These are phyloP conservation scores for Tetrahymena malaccensis DNA, from an alignment of 73 alveolate genomes.

Conservation along the genomic window DNA sequence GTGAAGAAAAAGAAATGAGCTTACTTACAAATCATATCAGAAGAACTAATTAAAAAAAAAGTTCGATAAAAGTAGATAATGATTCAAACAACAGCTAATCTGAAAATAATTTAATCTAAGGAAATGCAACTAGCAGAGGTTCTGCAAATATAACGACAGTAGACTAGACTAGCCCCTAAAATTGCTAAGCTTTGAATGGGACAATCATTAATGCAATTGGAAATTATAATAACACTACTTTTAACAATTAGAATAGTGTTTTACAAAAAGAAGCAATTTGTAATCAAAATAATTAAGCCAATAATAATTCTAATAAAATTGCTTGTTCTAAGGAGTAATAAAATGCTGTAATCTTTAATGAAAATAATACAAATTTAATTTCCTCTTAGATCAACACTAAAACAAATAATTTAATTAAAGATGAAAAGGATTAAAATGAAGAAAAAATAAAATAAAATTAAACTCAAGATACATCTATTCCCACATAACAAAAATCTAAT, in stretches of 20 bases:
- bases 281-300: no score
- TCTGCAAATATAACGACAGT: not conserved
- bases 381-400: not conserved
- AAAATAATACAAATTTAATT: not conserved
- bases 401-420: not conserved
- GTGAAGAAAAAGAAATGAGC: not conserved
- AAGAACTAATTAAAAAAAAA: not conserved
- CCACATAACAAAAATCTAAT: not conserved
- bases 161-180: not conserved
- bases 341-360: not conserved
- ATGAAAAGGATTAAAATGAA: not conserved
- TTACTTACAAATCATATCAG: not conserved
- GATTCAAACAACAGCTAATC: not conserved
- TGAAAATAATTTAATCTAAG: not conserved
- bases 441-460: not conserved
- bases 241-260: no score
- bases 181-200: not conserved
- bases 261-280: no score
- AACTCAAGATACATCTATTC: not conserved
- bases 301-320: not conserved
- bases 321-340: not conserved
- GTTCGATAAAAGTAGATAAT: not conserved
- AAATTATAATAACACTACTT: not conserved
- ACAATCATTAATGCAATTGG: not conserved
- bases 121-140: not conserved